These are phyloP conservation scores for Rusavskia elegans DNA, from an alignment of 495 filamentous ascomycete genomes.

Conservation along the genomic window DNA sequence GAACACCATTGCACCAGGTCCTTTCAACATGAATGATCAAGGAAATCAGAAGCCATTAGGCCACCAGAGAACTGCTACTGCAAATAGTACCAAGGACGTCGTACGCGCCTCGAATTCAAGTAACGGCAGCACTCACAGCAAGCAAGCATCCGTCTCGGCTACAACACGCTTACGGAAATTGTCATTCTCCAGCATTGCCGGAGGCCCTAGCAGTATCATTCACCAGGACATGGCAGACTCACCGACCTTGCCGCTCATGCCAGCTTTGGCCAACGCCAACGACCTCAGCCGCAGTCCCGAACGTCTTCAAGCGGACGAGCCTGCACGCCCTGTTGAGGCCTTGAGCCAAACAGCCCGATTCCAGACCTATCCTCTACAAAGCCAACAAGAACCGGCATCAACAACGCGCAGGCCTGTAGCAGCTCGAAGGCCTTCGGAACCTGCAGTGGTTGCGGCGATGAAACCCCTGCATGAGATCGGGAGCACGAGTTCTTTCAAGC, in stretches of 20 bases:
- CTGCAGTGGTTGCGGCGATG: slow-evolving; percentile 15
- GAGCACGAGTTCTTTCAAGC: slow-evolving; percentile 14
- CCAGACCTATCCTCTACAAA: slow-evolving; percentile 35
- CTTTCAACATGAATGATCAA: slow-evolving; percentile 34
- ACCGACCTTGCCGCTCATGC: slow-evolving; percentile 7
- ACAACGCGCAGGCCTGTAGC: not conserved
- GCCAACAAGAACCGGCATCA: slow-evolving; percentile 14
- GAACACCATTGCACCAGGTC: slow-evolving; percentile 50
- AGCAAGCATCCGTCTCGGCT: slow-evolving; percentile 12
- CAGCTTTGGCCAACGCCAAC: slow-evolving; percentile 4
- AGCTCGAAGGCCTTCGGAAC: slow-evolving; percentile 5
- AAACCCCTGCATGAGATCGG: slow-evolving; percentile 18
- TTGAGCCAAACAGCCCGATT: slow-evolving; percentile 29
- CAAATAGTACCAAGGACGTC: slow-evolving; percentile 16
- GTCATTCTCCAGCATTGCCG: slow-evolving; percentile 11
- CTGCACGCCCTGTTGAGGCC: slow-evolving; percentile 13
- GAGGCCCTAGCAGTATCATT: slow-evolving; percentile 3
- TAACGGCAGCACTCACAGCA: slow-evolving; percentile 2
- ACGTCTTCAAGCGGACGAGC: not conserved
- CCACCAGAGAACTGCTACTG: slow-evolving; percentile 17
- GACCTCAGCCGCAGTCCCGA: not conserved
- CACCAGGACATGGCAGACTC: slow-evolving; percentile 4
- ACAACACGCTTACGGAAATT: slow-evolving; percentile 8
- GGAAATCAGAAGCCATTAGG: not conserved
- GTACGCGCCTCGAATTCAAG: slow-evolving; percentile 3